Evolutionary conservation across 768 basidiomycete species (phyloP).

Genomic region (Lentinula boryana): DNA sequence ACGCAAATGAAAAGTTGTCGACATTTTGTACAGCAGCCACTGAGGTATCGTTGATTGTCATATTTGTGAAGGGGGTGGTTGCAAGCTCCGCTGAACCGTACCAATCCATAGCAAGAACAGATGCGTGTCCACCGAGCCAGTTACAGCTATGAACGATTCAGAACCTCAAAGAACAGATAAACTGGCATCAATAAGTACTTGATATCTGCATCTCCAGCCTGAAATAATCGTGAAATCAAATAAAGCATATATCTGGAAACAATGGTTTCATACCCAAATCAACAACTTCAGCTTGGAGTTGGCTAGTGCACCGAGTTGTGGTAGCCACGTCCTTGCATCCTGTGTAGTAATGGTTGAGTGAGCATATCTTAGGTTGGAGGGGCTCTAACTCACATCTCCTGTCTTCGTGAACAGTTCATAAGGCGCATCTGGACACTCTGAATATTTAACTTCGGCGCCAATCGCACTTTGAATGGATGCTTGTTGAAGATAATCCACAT

Average conservation of each 20-base stretch:
- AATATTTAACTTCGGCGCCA: slow-evolving; percentile 45
- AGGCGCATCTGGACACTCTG: slow-evolving; percentile 42
- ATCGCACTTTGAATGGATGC: slow-evolving; percentile 34
- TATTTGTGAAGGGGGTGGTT: slow-evolving; percentile 38
- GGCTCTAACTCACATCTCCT: slow-evolving; percentile 42
- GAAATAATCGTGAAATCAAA: slow-evolving; percentile 11
- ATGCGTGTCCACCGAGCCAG: slow-evolving; percentile 40
- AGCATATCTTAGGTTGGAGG: too few species aligned
- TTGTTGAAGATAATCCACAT: slow-evolving; percentile 38
- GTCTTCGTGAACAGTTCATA: slow-evolving; percentile 38
- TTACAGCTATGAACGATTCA: slow-evolving; percentile 29
- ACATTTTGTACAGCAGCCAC: slow-evolving; percentile 61
- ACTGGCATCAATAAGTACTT: slow-evolving; percentile 25
- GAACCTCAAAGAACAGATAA: not conserved
- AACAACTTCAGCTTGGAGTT: slow-evolving; percentile 36
- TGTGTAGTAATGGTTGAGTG: slow-evolving; percentile 10
- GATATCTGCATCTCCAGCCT: slow-evolving; percentile 47
- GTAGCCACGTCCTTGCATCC: slow-evolving; percentile 52
- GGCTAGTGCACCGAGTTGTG: slow-evolving; percentile 40
- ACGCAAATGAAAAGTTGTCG: slow-evolving; percentile 66
- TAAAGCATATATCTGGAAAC: not conserved
- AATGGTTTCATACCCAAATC: slow-evolving; percentile 33
- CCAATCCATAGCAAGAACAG: slow-evolving; percentile 40
- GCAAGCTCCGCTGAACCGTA: slow-evolving; percentile 33
- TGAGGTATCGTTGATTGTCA: slow-evolving; percentile 45